Conservation (phyloP, 345 rosid genomes). For the Excoecaria agallocha region DNA sequence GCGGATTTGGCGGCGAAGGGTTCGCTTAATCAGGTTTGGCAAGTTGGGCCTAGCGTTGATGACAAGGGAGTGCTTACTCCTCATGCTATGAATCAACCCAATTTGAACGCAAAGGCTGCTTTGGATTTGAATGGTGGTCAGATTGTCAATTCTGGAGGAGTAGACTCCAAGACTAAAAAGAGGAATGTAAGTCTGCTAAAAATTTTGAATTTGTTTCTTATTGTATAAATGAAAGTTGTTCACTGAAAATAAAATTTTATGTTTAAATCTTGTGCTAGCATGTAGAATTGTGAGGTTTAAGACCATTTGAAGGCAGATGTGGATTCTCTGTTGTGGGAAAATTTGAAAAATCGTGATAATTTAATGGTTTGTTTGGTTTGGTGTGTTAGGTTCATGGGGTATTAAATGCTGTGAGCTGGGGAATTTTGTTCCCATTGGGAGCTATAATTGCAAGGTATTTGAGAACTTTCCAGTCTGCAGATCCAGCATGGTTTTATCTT, state of each 20-base stretch:
- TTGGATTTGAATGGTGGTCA: slow-evolving; percentile 31
- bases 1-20: slow-evolving; percentile 33
- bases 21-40: slow-evolving; percentile 77
- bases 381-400: slow-evolving; percentile 70
- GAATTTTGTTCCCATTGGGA: slow-evolving; percentile 72
- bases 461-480: slow-evolving; percentile 63
- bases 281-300: background rate
- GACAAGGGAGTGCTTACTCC: slow-evolving; percentile 23
- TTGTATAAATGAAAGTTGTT: background rate
- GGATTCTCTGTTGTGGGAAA: background rate
- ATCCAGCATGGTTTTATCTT: slow-evolving; percentile 86
- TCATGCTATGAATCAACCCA: slow-evolving; percentile 29
- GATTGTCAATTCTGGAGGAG: slow-evolving; percentile 2
- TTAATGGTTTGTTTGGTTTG: background rate
- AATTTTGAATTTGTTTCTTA: background rate
- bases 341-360: background rate
- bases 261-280: background rate
- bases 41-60: slow-evolving; percentile 53
- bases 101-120: slow-evolving; percentile 26
- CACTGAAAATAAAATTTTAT: background rate
- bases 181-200: slow-evolving; percentile 47
- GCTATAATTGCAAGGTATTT: slow-evolving; percentile 67
- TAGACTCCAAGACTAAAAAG: slow-evolving; percentile 35
- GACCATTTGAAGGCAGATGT: background rate
- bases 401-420: slow-evolving; percentile 88